Evolutionary conservation across 495 filamentous ascomycete genomes (phyloP).

Genomic region (Astrocystis sublimbata): DNA sequence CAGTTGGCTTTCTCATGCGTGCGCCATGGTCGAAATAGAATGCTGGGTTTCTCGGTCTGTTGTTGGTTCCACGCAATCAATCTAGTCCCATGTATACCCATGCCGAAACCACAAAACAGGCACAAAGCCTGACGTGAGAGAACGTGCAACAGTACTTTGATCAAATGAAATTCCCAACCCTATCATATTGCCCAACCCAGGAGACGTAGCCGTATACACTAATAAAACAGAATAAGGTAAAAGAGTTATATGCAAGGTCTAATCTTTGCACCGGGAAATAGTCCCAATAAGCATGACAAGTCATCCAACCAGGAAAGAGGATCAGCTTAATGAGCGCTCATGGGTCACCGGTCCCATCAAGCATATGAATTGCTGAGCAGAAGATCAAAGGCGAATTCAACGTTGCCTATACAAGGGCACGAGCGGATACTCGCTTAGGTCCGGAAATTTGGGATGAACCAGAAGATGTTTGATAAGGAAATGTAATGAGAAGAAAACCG

Average conservation of each 20-base stretch:
- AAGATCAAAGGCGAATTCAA: neutral
- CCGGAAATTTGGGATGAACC: slow-evolving; percentile 1
- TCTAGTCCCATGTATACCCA: slow-evolving; percentile 19
- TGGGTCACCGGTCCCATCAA: neutral
- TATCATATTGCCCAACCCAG: neutral
- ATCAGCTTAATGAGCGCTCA: neutral
- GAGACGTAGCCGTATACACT: neutral
- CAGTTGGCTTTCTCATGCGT: neutral
- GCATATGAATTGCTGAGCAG: neutral
- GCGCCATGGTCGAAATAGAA: neutral
- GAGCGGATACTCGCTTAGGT: neutral
- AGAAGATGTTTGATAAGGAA: neutral
- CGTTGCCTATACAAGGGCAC: neutral
- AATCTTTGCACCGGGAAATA: slow-evolving; percentile 1
- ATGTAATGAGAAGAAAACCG: slow-evolving; percentile 9
- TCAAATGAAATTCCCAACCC: neutral
- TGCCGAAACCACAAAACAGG: slow-evolving; percentile 4
- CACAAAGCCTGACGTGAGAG: slow-evolving; percentile 3
- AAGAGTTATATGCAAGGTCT: slow-evolving; percentile 8
- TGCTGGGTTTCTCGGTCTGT: neutral
- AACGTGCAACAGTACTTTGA: slow-evolving; percentile 8
- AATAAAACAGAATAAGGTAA: neutral
- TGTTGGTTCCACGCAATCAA: slow-evolving; percentile 11
- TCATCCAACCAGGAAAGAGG: neutral
- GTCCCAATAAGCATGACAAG: neutral